These are phyloP conservation scores for Jaltomata sinuosa DNA, from an alignment of 257 asterid species.

Conservation along the genomic window DNA sequence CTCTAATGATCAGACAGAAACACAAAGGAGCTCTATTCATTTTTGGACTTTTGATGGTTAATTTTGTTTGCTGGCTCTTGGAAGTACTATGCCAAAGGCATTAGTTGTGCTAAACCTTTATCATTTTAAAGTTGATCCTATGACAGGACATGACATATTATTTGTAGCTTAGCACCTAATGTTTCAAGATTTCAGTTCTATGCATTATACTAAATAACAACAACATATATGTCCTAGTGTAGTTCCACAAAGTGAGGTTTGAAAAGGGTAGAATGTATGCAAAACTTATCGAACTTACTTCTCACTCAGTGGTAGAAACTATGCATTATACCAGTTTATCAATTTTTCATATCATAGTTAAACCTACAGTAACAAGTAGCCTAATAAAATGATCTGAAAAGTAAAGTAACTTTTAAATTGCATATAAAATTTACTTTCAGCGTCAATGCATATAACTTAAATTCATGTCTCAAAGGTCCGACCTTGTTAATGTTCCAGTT, in stretches of 20 bases:
- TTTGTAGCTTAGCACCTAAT: neutral
- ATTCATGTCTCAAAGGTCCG: neutral
- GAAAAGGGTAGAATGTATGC: no score
- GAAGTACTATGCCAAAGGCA: neutral
- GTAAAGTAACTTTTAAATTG: neutral
- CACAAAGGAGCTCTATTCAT: neutral
- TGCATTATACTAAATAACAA: neutral
- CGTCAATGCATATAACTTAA: no score
- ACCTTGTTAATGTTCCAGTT: neutral
- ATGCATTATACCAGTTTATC: neutral
- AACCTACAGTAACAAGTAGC: neutral
- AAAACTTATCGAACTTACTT: no score
- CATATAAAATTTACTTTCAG: neutral
- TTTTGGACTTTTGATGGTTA: conserved; percentile 14
- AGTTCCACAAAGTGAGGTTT: no score
- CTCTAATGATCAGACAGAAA: neutral
- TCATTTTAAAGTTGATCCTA: neutral
- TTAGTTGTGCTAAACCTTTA: neutral
- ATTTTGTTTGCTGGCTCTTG: conserved; percentile 22
- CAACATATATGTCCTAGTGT: no score
- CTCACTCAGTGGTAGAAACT: no score
- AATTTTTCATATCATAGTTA: neutral
- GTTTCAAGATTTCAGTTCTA: neutral
- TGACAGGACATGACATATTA: neutral
- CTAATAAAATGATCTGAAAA: no score